Evolutionary conservation across 805 yeast species (phyloP), one percentile per base, ranked within the genome.

Genomic region (Saccharomycopsis fibuligera): DNA sequence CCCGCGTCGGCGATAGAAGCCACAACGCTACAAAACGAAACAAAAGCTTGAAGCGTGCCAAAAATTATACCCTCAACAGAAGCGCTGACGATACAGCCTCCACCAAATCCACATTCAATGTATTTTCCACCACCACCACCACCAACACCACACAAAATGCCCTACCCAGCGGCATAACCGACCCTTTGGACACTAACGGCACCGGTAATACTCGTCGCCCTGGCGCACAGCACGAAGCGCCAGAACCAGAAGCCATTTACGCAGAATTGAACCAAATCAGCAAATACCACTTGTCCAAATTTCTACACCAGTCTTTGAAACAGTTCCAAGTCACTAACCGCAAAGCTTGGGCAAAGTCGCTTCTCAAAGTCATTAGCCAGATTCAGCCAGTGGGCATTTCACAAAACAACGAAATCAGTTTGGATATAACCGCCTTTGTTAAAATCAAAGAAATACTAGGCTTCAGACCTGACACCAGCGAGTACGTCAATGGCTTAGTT

Each of bases 391-490:
- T 33, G 5, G 37, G n/a, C 6, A n/a, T 33, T 8, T 6, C 9
- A 10, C 37, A 33, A 6, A 81, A 79, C 54, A 69, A 79, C 2
- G 68, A 72, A 30, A 72, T 77, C 25, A 84, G 87, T 4, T 17
- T 33, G n/a, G 97, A 93, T 61, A 81, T 89, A 43, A 74, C 91
- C n/a, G 91, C 84, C 56, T 91, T 86, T 63, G 78, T 93, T 38
- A 93, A 93, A 59, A 73, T 91, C 41, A 93, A 93, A 60, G 74
- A 88, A 51, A 77, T 91, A 5, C 73, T 82, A 0, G 98, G 99
- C 1, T 93, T 93, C 0, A 50, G 62, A 1, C 75, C 82, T 1
- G 66, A 69, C 4, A 81, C 83, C 37, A 78, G 91, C 0, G 67
- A 67, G 23, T 74, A 76, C 25, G 62, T 90, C 3, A 81, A 84